A percentile compares a stretch with the other conserved stretches of the same genome.
Evolutionary conservation across 805 yeast genomes (phyloP).

Genomic region (Starmera caribaea): DNA sequence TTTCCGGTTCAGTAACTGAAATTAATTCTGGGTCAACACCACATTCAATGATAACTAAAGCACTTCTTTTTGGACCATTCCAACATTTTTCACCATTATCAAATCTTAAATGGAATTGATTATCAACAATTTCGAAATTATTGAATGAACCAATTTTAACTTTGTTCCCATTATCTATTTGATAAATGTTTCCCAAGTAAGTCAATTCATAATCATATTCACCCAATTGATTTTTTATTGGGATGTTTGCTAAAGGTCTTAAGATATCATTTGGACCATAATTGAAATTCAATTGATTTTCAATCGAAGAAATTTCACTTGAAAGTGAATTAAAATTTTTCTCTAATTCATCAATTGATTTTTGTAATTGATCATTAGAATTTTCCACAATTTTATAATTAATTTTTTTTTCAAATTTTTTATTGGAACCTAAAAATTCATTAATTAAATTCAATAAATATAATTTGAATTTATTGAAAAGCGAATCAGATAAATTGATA

Average conservation of each 20-base stretch:
- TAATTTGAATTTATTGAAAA: slow-evolving; percentile 6
- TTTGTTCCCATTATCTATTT: slow-evolving; percentile 38
- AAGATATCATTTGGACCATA: slow-evolving; percentile 61
- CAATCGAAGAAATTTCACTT: slow-evolving; percentile 1
- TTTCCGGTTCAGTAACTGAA: slow-evolving; percentile 80
- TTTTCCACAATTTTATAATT: too few species aligned
- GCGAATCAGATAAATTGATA: not conserved
- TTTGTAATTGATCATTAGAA: too few species aligned
- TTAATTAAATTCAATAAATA: slow-evolving; percentile 6
- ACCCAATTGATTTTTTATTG: slow-evolving; percentile 44
- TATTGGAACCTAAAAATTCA: slow-evolving; percentile 14
- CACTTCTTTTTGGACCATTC: slow-evolving; percentile 86
- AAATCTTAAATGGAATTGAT: slow-evolving; percentile 30
- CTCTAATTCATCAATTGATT: not conserved
- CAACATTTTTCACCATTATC: slow-evolving; percentile 74
- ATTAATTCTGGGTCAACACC: slow-evolving; percentile 46
- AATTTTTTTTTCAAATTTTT: slow-evolving; percentile 9
- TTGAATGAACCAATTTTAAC: slow-evolving; percentile 41
- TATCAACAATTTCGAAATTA: slow-evolving; percentile 16
- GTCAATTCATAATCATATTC: slow-evolving; percentile 64
- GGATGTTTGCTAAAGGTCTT: slow-evolving; percentile 41
- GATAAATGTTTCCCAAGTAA: slow-evolving; percentile 45
- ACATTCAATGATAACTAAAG: slow-evolving; percentile 54
- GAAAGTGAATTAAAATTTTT: not conserved
- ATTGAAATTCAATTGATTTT: slow-evolving; percentile 13